A percentile compares a stretch with the other conserved stretches of the same genome.
Conservation (phyloP, 1,139 yeast genomes). For the Geotrichum bryndzae region DNA sequence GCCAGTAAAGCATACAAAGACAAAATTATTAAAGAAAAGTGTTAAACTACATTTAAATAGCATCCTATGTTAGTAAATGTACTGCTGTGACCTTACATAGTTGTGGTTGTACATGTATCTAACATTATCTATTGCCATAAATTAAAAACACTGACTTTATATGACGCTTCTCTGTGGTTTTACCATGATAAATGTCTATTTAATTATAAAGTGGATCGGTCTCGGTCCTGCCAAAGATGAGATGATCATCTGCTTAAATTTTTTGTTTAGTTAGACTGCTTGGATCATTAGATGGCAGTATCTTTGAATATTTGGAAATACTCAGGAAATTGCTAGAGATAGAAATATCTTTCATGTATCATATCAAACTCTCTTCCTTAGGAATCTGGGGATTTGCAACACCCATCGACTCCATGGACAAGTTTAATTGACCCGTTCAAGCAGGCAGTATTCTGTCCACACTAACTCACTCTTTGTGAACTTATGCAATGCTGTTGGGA, state of each 20-base stretch:
- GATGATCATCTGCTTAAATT: too few species aligned
- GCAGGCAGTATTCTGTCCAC: constrained; percentile 31
- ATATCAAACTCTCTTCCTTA: too few species aligned
- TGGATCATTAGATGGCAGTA: too few species aligned
- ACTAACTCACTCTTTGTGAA: constrained; percentile 22
- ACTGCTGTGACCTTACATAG: not conserved
- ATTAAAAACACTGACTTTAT: not conserved
- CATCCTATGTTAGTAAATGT: not conserved
- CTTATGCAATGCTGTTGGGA: constrained; percentile 31
- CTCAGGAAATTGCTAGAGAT: too few species aligned
- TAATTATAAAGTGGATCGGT: too few species aligned
- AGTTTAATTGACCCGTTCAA: constrained; percentile 14
- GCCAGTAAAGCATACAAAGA: not conserved
- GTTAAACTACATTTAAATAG: not conserved
- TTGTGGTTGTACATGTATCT: not conserved
- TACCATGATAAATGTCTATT: not conserved
- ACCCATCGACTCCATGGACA: too few species aligned
- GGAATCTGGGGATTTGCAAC: too few species aligned
- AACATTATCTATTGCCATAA: not conserved
- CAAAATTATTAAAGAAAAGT: not conserved
- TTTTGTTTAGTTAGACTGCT: too few species aligned
- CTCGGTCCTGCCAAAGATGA: too few species aligned
- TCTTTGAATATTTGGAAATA: too few species aligned
- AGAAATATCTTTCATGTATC: too few species aligned
- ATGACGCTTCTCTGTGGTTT: not conserved